Evolutionary conservation across 495 filamentous ascomycete genomes (phyloP).

Genomic region (Neurospora sublineolata): DNA sequence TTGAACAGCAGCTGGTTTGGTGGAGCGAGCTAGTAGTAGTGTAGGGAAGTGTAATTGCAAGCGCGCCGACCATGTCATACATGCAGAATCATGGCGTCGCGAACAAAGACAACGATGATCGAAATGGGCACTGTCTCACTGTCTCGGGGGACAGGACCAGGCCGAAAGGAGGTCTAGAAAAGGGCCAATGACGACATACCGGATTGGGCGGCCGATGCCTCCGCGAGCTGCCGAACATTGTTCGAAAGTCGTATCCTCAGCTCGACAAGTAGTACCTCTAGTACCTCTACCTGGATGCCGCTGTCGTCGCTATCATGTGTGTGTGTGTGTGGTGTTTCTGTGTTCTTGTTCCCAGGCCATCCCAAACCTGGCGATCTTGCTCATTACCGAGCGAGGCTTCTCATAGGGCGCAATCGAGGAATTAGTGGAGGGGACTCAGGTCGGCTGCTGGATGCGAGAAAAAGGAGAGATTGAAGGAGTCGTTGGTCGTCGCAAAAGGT

Average conservation of each 20-base stretch:
- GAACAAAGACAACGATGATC: neutral
- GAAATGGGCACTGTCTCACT: neutral
- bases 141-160: neutral
- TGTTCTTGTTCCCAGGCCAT: neutral
- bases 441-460: neutral
- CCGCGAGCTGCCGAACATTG: slow-evolving; percentile 34
- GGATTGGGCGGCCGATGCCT: slow-evolving; percentile 32
- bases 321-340: neutral
- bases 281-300: neutral
- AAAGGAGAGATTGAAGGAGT: neutral
- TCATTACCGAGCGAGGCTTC: neutral
- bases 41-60: neutral
- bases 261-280: neutral
- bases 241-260: slow-evolving; percentile 11
- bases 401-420: neutral
- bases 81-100: neutral
- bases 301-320: neutral
- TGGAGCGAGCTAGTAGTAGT: neutral
- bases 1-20: slow-evolving; percentile 1
- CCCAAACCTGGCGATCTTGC: neutral
- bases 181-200: slow-evolving; percentile 32
- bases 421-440: neutral
- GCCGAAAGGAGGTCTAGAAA: neutral
- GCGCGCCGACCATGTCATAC: neutral
- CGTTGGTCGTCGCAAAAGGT: neutral